phyloP scores from a whole-genome alignment of 176 grass and related monocot species.

The Neostapfia colusana region DNA sequence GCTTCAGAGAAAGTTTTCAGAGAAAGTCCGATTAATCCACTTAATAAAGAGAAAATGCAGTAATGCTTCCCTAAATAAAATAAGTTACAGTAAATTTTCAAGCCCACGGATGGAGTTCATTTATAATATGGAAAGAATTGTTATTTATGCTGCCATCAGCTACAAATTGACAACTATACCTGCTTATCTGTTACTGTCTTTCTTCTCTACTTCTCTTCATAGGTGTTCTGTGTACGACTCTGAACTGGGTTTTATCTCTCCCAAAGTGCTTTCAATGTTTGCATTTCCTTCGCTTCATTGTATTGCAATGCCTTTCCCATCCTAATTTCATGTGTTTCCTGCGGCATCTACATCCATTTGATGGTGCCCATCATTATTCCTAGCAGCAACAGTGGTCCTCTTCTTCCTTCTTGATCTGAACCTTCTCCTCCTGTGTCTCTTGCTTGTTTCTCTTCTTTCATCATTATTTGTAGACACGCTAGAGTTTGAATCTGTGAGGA shows the following conservation, averaged over 20 bases:
- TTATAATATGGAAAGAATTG: conserved; percentile 25
- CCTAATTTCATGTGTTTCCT: conserved; percentile 7
- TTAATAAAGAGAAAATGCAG: conserved; percentile 13
- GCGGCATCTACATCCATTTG: conserved; percentile 32
- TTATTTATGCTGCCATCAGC: conserved; percentile 4
- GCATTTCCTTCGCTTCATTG: conserved; percentile 19
- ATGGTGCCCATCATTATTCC: conserved; percentile 18
- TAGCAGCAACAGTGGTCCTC: conserved; percentile 27
- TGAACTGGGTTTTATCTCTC: conserved; percentile 30
- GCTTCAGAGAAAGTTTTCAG: conserved; percentile 66
- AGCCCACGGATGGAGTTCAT: conserved; percentile 14
- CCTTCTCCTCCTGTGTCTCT: conserved; percentile 48
- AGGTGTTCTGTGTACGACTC: conserved; percentile 8
- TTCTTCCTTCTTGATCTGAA: conserved; percentile 53
- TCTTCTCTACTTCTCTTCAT: conserved; percentile 4
- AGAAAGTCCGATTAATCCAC: no score
- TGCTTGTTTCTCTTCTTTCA: conserved; percentile 43
- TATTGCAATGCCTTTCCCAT: conserved; percentile 9
- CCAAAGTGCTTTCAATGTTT: neutral
- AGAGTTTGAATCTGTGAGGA: conserved; percentile 32
- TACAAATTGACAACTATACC: no score
- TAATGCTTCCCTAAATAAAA: neutral
- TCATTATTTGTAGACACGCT: conserved; percentile 38
- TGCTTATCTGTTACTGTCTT: conserved; percentile 16
- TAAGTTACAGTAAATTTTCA: conserved; percentile 8